Base-by-base conservation (phyloP, 495 filamentous ascomycete species). In the Trichoderma orchidacearum region DNA sequence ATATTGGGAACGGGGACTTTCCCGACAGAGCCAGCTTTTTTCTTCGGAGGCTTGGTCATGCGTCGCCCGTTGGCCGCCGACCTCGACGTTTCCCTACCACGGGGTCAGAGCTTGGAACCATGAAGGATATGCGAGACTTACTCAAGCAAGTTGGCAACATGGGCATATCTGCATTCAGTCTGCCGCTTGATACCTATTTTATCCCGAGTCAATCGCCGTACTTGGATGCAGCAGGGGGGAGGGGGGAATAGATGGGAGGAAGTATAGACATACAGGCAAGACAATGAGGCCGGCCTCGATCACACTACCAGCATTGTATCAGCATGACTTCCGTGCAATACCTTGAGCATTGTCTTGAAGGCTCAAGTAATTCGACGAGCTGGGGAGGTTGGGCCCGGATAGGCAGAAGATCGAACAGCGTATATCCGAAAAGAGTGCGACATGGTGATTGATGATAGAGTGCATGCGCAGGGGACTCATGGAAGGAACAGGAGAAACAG, bases 141-240 rank as follows among this genome's bases (percentile, higher is more conserved):
- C 82, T 85, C 84, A 7, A 87, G 75, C 21, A 86, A 67, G 63
- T 86, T 84, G 30, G 85, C 85, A 32, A 85, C 77, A 52, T 75
- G 74, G 5, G 81, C 83, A 73, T 87, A 87, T 62, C 77, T 73
- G 67, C 85, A 88, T 56, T 81, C 76, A 0, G 83, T 84, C 69
- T 85, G 77, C 13, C 85, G 74, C 68, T 87, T 87, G 58, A 85
- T 75, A 64, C 77, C 77, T 80, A 35, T 29, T 21, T 17, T 3
- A 23, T 23, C 27, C 21, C 12, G 8, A 25, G 31, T 53, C 56
- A 63, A 52, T 23, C 11, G n/a, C 5, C 30, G 27, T 30, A 21
- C 8, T n/a, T 35, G n/a, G n/a, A 11, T 35, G n/a, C 18, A 15
- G 27, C 11, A n/a, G 25, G 28, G 11, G 8, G n/a, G 8, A 35